Base-by-base conservation (phyloP, 2,329 filamentous ascomycete genomes). In the Exophiala mesophila region DNA sequence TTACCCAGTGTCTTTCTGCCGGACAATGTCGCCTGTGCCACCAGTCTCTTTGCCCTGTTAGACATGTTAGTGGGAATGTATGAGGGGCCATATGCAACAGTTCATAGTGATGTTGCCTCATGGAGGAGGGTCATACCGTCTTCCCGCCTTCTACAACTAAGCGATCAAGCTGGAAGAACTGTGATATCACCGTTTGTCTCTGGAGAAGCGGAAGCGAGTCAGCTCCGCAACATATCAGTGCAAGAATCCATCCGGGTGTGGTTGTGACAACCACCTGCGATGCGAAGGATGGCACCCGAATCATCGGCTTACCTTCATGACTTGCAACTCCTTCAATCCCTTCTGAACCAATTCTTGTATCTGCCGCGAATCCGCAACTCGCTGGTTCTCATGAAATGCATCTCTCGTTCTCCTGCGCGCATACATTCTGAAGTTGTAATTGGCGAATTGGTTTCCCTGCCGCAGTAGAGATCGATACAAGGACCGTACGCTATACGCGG, bases 361-460 rank as follows among this genome's bases (percentile, higher is more conserved):
- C 68, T 76, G 74, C 50, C 87, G 74, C 53, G 79, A 74, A 60
- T 96, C 92, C 33, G 78, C 70, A 58, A 88, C 83, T 42, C 67
- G 63, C 65, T 79, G 76, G 65, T 94, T 77, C 64, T 94, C 88
- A 57, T 84, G 78, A 67, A 97, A 98, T 3, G 87, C 83, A 71
- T 97, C 92, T 63, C 78, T 78, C 63, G 92, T 95, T 65, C 90
- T 80, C 61, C 92, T 83, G 67, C 82, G 85, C 40, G 92, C 89
- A 67, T 98, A 98, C 65, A 96, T 90, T 69, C 92, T 81, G 76
- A 96, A 98, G 70, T 97, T 98, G 74, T 97, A 98, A 56, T 85
- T 80, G 50, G 88, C 79, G 66, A 98, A 97, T 61, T 95, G 85
- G 49, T 77, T 75, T 50, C 88, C 82, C 65, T 92, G 85, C 57